Conservation (phyloP, 1,284 basidiomycete genomes). For the Rhodotorula sp. region DNA sequence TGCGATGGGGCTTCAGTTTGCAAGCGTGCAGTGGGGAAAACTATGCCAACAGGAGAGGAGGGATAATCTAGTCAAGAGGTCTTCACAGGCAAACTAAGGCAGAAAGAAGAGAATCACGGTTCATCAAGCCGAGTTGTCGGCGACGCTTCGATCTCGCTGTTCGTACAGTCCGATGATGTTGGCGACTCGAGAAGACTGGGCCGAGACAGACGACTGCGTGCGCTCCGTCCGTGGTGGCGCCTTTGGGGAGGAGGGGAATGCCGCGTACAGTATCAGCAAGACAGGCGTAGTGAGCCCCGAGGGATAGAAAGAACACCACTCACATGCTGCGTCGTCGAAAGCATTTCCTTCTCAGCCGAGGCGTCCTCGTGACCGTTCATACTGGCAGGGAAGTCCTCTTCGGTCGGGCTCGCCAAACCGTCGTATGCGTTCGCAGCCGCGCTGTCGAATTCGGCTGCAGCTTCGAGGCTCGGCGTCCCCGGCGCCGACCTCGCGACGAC, state of each 20-base stretch:
- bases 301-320: neutral
- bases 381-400: neutral
- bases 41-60: no score
- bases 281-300: neutral
- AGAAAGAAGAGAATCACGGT: no score
- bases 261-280: no score
- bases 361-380: neutral
- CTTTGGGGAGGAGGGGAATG: no score
- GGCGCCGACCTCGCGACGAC: neutral
- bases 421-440: neutral
- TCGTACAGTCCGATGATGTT: slow-evolving; percentile 35
- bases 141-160: neutral
- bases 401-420: neutral
- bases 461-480: neutral
- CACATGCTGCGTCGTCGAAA: no score
- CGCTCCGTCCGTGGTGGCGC: neutral
- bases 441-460: neutral
- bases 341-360: no score
- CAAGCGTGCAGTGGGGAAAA: no score
- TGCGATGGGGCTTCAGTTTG: no score
- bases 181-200: slow-evolving; percentile 20
- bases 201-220: slow-evolving; percentile 11
- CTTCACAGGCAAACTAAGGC: no score
- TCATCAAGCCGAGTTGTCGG: neutral
- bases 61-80: no score